Base-by-base conservation (phyloP, 441 rosid genomes). In the Metrosideros polymorpha region DNA sequence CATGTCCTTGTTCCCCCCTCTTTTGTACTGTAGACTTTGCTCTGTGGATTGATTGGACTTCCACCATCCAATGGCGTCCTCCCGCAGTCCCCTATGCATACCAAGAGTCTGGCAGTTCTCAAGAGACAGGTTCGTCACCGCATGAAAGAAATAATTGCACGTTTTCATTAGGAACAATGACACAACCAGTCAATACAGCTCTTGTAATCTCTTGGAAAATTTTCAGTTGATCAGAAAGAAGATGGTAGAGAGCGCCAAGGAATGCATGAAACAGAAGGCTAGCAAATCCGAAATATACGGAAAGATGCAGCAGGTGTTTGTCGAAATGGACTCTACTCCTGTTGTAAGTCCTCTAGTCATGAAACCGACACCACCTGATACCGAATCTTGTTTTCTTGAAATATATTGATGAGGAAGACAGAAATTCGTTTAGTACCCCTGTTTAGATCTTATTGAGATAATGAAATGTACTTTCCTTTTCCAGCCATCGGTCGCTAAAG, bases 11-110 rank as follows among this genome's bases (percentile, higher is more conserved):
- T 82, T 55, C 7, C 9, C 7, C 7, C 71, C 32, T 25, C 25
- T 79, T 24, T 82, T 35, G 83, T 49, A 25, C 61, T 88, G 79
- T 90, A 96, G 98, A 94, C 99, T 75, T 88, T 96, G 88, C 82
- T 95, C 52, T 94, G 98, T 85, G 99, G 98, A 63, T 85, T 97
- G 87, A 92, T 95, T 86, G 98, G 99, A 82, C 93, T 97, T 82
- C 98, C 98, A 83, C 99, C 98, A 85, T 94, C 98, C 49, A 96
- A 97, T 59, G 99, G 98, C 54, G 99, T 96, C 85, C 93, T 95
- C 71, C 99, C 98, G 13, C 98, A 95, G 85, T 96, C 99, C 53
- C 98, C 99, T 54, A 94, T 95, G 99, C 99, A 97, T 90, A 94
- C 99, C 27, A 96, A 94, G 92, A 95, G 98, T 53, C 97, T 94